Evolutionary conservation across 305 asterid genomes (phyloP).

Genomic region (Caryopteris hybrid): DNA sequence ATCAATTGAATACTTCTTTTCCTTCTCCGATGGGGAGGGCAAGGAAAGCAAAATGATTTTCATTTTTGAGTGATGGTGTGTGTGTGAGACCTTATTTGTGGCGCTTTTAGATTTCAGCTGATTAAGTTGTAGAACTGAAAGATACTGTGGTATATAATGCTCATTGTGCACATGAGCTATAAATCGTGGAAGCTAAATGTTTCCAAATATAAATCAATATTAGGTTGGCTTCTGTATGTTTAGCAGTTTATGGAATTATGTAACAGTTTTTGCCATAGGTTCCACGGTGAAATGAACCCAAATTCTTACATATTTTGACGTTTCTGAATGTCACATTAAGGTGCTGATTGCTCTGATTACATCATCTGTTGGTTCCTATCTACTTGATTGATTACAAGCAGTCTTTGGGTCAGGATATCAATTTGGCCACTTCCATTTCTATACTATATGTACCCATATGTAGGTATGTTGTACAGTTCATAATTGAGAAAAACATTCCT

Average conservation of each 20-base stretch:
- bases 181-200: neutral
- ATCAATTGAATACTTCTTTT: neutral
- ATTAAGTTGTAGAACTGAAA: neutral
- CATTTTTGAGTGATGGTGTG: neutral
- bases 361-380: neutral
- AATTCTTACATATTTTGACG: neutral
- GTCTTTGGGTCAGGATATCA: too few species aligned
- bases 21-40: neutral
- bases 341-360: neutral
- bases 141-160: neutral
- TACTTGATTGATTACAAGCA: neutral
- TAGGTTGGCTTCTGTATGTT: too few species aligned
- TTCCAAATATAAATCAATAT: too few species aligned
- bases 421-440: too few species aligned
- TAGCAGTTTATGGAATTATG: neutral
- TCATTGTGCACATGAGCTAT: neutral
- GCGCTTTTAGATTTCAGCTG: constrained; percentile 1
- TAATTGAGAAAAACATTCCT: neutral
- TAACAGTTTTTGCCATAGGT: neutral
- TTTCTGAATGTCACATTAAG: neutral
- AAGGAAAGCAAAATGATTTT: neutral
- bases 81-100: neutral
- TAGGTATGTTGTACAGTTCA: neutral
- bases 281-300: neutral
- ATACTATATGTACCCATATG: too few species aligned